Conservation (phyloP, 108 stramenopile species). For the Aurantiochytrium sp. region DNA sequence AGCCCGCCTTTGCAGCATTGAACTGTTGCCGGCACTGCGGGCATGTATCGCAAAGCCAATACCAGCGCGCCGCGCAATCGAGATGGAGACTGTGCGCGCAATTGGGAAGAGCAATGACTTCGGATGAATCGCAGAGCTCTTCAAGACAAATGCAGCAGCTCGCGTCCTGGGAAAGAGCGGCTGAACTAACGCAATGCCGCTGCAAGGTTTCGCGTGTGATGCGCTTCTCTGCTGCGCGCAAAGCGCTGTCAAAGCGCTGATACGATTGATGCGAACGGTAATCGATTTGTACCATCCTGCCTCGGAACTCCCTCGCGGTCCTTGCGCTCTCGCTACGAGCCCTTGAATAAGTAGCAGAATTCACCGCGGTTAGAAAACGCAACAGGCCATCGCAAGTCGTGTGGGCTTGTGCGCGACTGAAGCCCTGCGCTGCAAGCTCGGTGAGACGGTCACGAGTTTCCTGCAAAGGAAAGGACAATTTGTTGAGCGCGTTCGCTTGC, state of each 20-base stretch:
- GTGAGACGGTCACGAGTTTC: not conserved
- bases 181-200: not conserved
- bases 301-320: not conserved
- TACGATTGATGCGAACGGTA: not conserved
- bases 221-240: not conserved
- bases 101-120: not conserved
- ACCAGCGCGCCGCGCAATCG: not conserved
- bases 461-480: not conserved
- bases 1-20: no score
- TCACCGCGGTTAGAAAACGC: not conserved
- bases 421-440: not conserved
- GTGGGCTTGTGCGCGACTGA: not conserved
- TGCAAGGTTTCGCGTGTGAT: not conserved
- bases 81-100: not conserved
- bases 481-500: not conserved
- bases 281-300: not conserved
- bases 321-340: not conserved
- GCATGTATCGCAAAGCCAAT: not conserved
- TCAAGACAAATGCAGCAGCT: not conserved
- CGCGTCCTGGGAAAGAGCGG: not conserved
- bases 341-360: not conserved
- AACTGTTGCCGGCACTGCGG: not conserved
- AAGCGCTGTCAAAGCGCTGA: not conserved
- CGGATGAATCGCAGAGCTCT: not conserved
- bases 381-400: not conserved